These are phyloP conservation scores for Eutrema japonicum DNA, from an alignment of 345 rosid genomes.

Conservation along the genomic window DNA sequence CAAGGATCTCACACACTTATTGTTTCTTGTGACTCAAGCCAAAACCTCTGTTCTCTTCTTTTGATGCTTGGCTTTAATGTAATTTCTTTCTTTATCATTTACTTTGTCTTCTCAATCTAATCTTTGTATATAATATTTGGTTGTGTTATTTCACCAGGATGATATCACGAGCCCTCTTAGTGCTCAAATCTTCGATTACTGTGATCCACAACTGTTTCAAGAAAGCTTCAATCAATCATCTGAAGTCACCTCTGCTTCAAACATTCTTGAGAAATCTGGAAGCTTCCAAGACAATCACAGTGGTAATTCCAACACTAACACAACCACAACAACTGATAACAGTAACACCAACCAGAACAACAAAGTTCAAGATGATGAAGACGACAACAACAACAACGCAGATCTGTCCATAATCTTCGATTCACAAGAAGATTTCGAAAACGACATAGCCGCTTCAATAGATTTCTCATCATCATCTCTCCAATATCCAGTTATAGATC, in stretches of 20 bases:
- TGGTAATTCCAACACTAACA: constrained; percentile 33
- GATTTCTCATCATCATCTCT: constrained; percentile 75
- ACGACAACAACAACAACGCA: constrained; percentile 44
- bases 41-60: constrained; percentile 25
- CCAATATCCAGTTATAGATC: constrained; percentile 53
- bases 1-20: constrained; percentile 11
- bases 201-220: constrained; percentile 62
- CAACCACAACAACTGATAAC: constrained; percentile 44
- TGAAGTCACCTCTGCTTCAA: constrained; percentile 63
- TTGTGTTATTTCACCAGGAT: constrained; percentile 54
- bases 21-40: constrained; percentile 39
- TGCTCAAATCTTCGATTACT: constrained; percentile 66
- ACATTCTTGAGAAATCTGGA: constrained; percentile 40
- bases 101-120: neutral
- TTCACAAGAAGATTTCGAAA: constrained; percentile 68
- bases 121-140: constrained; percentile 6
- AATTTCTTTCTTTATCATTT: constrained; percentile 24
- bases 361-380: constrained; percentile 36
- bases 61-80: constrained; percentile 42
- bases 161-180: constrained; percentile 75
- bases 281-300: constrained; percentile 46
- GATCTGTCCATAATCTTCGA: constrained; percentile 61
- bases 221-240: constrained; percentile 69
- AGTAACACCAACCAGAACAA: constrained; percentile 36
- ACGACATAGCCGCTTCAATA: constrained; percentile 78